Percentiles rank a stretch among this genome's conserved stretches.
Evolutionary conservation across 768 basidiomycete genomes (phyloP).

Genomic region (Tephrocybe sp.): DNA sequence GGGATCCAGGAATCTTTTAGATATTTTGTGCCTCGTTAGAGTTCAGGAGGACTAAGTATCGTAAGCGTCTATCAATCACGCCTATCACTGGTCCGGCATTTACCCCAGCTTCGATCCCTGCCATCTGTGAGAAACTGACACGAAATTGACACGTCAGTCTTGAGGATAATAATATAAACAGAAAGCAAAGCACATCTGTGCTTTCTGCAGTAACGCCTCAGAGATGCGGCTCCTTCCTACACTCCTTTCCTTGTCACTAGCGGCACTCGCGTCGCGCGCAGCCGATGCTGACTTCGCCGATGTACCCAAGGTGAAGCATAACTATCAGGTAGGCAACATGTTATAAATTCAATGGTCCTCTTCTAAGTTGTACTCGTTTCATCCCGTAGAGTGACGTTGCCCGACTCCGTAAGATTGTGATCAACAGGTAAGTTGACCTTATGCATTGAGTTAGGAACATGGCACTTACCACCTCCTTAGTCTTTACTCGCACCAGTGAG

Average conservation of each 20-base stretch:
- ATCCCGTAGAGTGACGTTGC: conserved; percentile 81
- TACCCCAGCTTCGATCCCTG: no score
- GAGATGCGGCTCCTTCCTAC: conserved; percentile 61
- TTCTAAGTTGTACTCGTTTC: neutral
- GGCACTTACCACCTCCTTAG: conserved; percentile 33
- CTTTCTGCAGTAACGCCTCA: conserved; percentile 5
- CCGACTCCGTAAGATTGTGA: conserved; percentile 89
- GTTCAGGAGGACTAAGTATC: no score
- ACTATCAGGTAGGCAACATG: conserved; percentile 60
- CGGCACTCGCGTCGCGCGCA: conserved; percentile 42
- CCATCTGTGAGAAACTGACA: conserved; percentile 31
- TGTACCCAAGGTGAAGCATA: conserved; percentile 54
- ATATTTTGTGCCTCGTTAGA: no score
- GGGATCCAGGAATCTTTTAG: no score
- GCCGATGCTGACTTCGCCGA: conserved; percentile 44
- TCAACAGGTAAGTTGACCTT: conserved; percentile 62
- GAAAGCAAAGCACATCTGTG: neutral
- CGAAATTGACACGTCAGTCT: conserved; percentile 54
- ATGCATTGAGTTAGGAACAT: neutral
- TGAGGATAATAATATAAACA: conserved; percentile 3
- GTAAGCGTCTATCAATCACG: neutral
- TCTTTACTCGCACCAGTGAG: conserved; percentile 80
- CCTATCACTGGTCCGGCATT: neutral
- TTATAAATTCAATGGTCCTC: neutral
- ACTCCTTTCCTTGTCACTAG: conserved; percentile 44